Evolutionary conservation across 176 grass and related monocot species (phyloP), one percentile per base, ranked within the genome.

Genomic region (Triticum dicoccoides): DNA sequence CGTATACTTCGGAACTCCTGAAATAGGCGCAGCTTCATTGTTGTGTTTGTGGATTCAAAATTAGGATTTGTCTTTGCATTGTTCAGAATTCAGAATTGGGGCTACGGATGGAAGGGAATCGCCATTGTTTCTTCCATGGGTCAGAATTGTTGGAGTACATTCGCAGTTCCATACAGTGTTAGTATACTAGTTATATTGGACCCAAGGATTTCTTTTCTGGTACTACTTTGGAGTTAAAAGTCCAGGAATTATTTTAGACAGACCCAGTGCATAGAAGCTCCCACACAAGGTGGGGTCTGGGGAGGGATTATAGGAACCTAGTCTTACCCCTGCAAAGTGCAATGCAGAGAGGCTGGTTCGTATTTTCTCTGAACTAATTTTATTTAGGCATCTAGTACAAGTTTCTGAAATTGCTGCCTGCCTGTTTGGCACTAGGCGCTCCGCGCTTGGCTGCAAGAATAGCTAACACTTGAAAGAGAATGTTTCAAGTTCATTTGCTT

Each of bases 121-220:
- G 15, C 64, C 72, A 77, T 86, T 70, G 63, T 86, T 86, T 41
- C 37, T 77, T 73, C 39, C 34, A 10, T 41, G 35, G 23, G 24
- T 83, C 75, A 69, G 41, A 52, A 42, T 30, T 51, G 30, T 69
- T 62, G 63, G 78, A 66, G 58, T 80, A 85, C 42, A 51, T 8
- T 44, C 78, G 33, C 25, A 77, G 47, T 51, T 35, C 63, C 63
- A 82, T 82, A 86, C 64, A 82, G 63, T 30, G 29, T 30, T 30
- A 90, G 82, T 64, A 86, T 80, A 56, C 27, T 42, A 42, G 39
- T 65, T 24, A 29, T 54, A 51, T 12, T 72, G 37, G 69, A 24
- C 20, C 20, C 37, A 72, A 72, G 18, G n/a, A 2, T 72, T 74
- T 62, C 1, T 12, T 84, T 30, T 30, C 29, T 30, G 29, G 29